phyloP scores from a whole-genome alignment of 1,139 yeast species.

The Blastobotrys illinoisensis region DNA sequence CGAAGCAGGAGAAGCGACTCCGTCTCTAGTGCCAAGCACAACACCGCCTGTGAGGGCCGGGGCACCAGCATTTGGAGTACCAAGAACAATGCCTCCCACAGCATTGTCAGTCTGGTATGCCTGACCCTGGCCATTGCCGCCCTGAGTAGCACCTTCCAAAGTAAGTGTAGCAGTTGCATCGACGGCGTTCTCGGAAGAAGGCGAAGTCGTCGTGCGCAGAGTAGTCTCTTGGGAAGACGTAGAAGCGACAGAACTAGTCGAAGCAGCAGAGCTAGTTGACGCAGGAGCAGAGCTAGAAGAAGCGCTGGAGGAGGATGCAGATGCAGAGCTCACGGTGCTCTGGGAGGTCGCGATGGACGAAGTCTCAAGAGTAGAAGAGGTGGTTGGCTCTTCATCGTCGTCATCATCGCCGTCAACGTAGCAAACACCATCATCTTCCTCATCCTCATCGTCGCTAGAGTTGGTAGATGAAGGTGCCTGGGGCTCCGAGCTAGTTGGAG shows the following conservation, averaged over 20 bases:
- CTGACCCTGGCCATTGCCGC: not conserved
- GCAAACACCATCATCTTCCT: not conserved
- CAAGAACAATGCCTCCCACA: not conserved
- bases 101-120: not conserved
- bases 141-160: not conserved
- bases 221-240: not conserved
- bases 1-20: not conserved
- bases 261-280: constrained; percentile 1
- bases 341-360: too few relatives aligned
- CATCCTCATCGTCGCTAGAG: not conserved
- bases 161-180: constrained; percentile 1
- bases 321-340: too few relatives aligned
- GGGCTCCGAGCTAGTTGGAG: not conserved
- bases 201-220: not conserved
- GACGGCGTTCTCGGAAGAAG: not conserved
- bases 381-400: constrained; percentile 7
- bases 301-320: not conserved
- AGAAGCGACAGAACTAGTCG: not conserved
- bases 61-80: not conserved
- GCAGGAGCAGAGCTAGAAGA: constrained; percentile 4
- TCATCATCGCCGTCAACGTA: not conserved
- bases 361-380: constrained; percentile 14
- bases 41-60: not conserved
- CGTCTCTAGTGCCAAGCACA: not conserved
- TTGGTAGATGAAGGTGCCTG: not conserved